Evolutionary conservation across 2,329 filamentous ascomycete genomes (phyloP), one percentile per base, ranked within the genome.

Genomic region (Pseudogymnoascus sp.): DNA sequence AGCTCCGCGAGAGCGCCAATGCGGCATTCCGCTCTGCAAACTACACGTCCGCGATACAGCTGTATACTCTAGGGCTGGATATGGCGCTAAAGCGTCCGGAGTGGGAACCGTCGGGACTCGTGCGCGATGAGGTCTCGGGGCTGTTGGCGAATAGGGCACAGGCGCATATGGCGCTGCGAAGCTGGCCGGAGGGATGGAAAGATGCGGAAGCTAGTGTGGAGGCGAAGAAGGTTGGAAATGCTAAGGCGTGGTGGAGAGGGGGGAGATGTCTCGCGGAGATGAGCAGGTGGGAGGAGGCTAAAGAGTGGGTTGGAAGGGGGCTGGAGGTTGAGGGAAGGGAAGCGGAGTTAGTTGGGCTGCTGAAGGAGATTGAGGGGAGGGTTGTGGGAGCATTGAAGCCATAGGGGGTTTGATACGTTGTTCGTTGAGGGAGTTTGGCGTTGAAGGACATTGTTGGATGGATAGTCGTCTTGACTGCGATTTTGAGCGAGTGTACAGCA

Each of bases 221-320:
- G 80, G 87, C 91, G 66, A 92, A 93, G 81, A 84, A 86, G 67
- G 83, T 88, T 43, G 92, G 89, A 39, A 97, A 99, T 74, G 86
- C 90, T 1, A 97, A 97, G 84, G 92, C 87, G 0, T 97, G 93
- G 91, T 97, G 91, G 88, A 81, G 94, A 65, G 81, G 90, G 65
- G 94, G 90, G 8, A 86, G 86, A 78, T 95, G 91, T 72, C 76
- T 97, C 72, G 77, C 88, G 67, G 94, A 99, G 84, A 97, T 97
- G 94, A 89, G 89, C 1, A 77, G 93, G 65, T 77, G 90, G 71
- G 86, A 90, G 62, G 93, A 97, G 83, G 92, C 92, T 0, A 80
- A 80, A 69, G 85, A 87, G 66, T 95, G 92, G 85, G 82, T 96
- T 41, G 82, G 81, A 67, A 82, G 84, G 72, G 92, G 85, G 0